Percentiles rank a stretch among this genome's conserved stretches.
phyloP scores from a whole-genome alignment of 2,329 filamentous ascomycete genomes.

The Phialocephala sp. region DNA sequence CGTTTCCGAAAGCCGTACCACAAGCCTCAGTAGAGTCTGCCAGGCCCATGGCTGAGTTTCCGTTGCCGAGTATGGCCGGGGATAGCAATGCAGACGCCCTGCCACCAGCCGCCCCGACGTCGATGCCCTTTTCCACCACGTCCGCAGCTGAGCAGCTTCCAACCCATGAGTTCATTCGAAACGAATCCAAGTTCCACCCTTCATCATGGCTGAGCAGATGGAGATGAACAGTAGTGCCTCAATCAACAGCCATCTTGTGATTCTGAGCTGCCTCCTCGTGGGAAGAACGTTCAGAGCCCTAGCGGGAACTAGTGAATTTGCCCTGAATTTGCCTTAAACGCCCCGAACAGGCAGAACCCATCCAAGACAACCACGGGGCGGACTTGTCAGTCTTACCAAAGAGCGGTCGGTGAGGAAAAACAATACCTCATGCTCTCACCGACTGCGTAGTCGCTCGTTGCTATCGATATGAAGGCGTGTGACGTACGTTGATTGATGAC shows the following conservation, averaged over 20 bases:
- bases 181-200: neutral
- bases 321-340: neutral
- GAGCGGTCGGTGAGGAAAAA: neutral
- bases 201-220: neutral
- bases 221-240: neutral
- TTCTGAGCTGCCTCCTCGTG: neutral
- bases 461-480: neutral
- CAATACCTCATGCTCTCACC: neutral
- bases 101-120: too few relatives aligned
- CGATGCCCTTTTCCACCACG: neutral
- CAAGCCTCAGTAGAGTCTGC: too few relatives aligned
- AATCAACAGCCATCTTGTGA: neutral
- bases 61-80: too few relatives aligned
- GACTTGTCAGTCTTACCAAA: neutral
- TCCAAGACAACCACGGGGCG: neutral
- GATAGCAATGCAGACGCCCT: too few relatives aligned
- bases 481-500: constrained; percentile 3
- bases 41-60: too few relatives aligned
- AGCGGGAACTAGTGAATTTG: neutral
- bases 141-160: neutral
- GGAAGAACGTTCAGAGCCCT: neutral
- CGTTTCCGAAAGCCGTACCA: too few relatives aligned
- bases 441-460: neutral
- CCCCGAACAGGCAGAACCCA: neutral
- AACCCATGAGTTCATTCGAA: neutral